Conservation (phyloP, 345 rosid species). For the Euphorbia pulcherrima region DNA sequence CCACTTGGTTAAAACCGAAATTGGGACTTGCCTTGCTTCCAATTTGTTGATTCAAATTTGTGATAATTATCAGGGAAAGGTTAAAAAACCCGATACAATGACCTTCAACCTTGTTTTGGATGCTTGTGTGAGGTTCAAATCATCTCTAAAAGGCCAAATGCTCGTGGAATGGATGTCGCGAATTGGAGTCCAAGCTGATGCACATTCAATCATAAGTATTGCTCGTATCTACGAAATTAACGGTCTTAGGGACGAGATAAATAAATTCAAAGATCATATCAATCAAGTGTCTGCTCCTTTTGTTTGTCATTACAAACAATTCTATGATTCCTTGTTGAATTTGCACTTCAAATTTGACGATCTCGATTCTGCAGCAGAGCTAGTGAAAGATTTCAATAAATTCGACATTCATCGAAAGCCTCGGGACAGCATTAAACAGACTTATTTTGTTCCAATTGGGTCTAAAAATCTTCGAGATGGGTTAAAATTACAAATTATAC, state of each 20-base stretch:
- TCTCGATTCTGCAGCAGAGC: slow-evolving; percentile 57
- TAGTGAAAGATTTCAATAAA: slow-evolving; percentile 46
- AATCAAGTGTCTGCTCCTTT: slow-evolving; percentile 38
- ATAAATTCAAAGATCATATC: slow-evolving; percentile 53
- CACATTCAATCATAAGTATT: slow-evolving; percentile 50
- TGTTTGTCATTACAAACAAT: slow-evolving; percentile 48
- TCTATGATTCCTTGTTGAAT: slow-evolving; percentile 64
- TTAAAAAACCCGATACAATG: slow-evolving; percentile 54
- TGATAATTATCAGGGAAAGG: slow-evolving; percentile 31
- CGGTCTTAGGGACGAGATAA: slow-evolving; percentile 70
- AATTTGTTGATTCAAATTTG: slow-evolving; percentile 66
- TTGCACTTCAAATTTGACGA: slow-evolving; percentile 70
- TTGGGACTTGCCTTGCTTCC: slow-evolving; percentile 61
- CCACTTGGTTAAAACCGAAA: slow-evolving; percentile 74
- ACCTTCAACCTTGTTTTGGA: slow-evolving; percentile 70
- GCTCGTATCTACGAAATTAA: slow-evolving; percentile 66
- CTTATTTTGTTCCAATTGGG: slow-evolving; percentile 62
- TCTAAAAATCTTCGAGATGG: slow-evolving; percentile 58
- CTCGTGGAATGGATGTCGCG: slow-evolving; percentile 65
- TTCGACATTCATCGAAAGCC: slow-evolving; percentile 24
- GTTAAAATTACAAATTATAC: slow-evolving; percentile 51
- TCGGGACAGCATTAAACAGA: slow-evolving; percentile 26
- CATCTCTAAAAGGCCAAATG: slow-evolving; percentile 65
- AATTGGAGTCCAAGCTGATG: slow-evolving; percentile 63
- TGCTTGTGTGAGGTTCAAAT: slow-evolving; percentile 66